Evolutionary conservation across 345 rosid genomes (phyloP).

Genomic region (Salix brachista): DNA sequence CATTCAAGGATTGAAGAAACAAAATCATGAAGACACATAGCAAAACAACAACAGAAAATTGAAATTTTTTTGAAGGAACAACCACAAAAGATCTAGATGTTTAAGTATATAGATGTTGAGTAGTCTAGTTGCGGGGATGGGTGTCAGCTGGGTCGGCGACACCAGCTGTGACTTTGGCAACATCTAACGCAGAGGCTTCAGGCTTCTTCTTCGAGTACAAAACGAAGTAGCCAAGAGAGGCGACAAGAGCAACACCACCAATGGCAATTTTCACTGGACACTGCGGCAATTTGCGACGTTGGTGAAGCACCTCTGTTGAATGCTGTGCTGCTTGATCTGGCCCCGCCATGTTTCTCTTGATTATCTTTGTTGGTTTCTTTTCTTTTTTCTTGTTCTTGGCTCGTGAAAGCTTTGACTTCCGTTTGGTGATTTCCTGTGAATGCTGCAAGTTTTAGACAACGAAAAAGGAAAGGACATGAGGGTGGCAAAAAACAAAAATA

Average conservation of each 20-base stretch:
- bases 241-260: conserved; percentile 34
- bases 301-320: conserved; percentile 33
- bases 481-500: background rate
- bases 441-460: background rate
- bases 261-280: conserved; percentile 47
- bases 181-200: conserved; percentile 59
- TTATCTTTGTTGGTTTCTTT: background rate
- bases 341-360: conserved; percentile 27
- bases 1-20: background rate
- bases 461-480: background rate
- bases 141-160: conserved; percentile 40
- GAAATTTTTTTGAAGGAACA: background rate
- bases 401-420: background rate
- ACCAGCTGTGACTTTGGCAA: conserved; percentile 56
- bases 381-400: background rate
- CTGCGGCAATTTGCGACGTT: conserved; percentile 15
- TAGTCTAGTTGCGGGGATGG: conserved; percentile 36
- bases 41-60: background rate
- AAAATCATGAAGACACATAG: background rate
- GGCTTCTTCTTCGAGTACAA: conserved; percentile 55
- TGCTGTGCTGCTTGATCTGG: conserved; percentile 33
- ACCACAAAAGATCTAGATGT: background rate
- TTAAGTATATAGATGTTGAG: background rate
- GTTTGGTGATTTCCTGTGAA: background rate
- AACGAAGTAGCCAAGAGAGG: conserved; percentile 45